Percentiles rank a stretch among this genome's conserved stretches.
Conservation (phyloP, 75 land plant genomes). For the Larix kaempferi region DNA sequence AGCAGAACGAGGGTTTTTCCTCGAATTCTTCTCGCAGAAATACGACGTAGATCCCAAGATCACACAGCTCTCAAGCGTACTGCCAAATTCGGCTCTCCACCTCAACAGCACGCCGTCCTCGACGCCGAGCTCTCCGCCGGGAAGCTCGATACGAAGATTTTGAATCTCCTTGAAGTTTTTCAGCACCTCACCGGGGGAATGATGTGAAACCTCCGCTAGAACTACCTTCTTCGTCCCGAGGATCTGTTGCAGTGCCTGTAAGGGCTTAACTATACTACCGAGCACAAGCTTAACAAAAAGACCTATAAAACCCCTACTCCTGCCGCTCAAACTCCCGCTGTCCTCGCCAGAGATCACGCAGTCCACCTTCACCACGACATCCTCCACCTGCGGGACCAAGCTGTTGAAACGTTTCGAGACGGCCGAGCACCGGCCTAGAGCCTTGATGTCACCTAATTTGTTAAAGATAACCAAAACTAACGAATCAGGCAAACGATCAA, state of each 20-base stretch:
- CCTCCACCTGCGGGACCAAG: slow-evolving; percentile 32
- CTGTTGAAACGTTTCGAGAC: slow-evolving; percentile 46
- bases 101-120: slow-evolving; percentile 78
- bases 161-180: slow-evolving; percentile 74
- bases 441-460: slow-evolving; percentile 49
- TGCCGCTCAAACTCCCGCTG: slow-evolving; percentile 3
- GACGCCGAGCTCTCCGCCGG: slow-evolving; percentile 81
- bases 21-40: too few species aligned
- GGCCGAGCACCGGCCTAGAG: slow-evolving; percentile 33
- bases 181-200: slow-evolving; percentile 57
- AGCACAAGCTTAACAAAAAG: slow-evolving; percentile 36
- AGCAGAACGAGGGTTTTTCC: too few species aligned
- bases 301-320: slow-evolving; percentile 33
- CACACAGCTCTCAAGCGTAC: slow-evolving; percentile 83
- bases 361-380: slow-evolving; percentile 38
- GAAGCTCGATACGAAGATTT: slow-evolving; percentile 65
- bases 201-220: slow-evolving; percentile 55
- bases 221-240: slow-evolving; percentile 43
- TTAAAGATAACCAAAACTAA: slow-evolving; percentile 55
- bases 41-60: slow-evolving; percentile 52
- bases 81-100: slow-evolving; percentile 92
- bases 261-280: slow-evolving; percentile 42
- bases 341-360: slow-evolving; percentile 38
- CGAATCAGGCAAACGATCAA: slow-evolving; percentile 55
- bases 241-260: slow-evolving; percentile 46